Evolutionary conservation across 2,329 filamentous ascomycete genomes (phyloP).

Genomic region (Fusarium kyushuense): DNA sequence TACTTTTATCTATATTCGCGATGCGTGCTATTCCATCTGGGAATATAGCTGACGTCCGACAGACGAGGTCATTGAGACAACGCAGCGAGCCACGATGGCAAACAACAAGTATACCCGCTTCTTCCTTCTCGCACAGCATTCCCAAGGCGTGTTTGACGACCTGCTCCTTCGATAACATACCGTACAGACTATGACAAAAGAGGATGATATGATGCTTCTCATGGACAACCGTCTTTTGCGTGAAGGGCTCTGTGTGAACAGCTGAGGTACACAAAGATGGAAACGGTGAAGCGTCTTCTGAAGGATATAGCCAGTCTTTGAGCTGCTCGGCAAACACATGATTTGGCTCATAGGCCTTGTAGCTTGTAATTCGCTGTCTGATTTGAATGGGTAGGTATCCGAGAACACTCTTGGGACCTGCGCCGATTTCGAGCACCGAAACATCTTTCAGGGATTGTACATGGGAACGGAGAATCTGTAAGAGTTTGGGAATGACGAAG

Average conservation of each 20-base stretch:
- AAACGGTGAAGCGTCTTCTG: conserved; percentile 52
- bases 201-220: conserved; percentile 66
- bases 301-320: conserved; percentile 56
- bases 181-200: conserved; percentile 75
- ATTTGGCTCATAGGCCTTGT: conserved; percentile 68
- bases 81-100: conserved; percentile 65
- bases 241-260: conserved; percentile 54
- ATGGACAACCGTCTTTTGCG: conserved; percentile 45
- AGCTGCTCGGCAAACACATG: conserved; percentile 58
- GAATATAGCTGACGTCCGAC: conserved; percentile 60
- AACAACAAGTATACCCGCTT: conserved; percentile 61
- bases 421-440: conserved; percentile 70
- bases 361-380: conserved; percentile 60
- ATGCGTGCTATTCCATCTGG: conserved; percentile 60
- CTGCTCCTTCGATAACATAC: conserved; percentile 62
- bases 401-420: conserved; percentile 67
- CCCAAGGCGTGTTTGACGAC: conserved; percentile 61
- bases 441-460: conserved; percentile 56
- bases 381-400: conserved; percentile 58
- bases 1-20: conserved; percentile 56
- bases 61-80: conserved; percentile 62
- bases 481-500: conserved; percentile 66
- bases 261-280: conserved; percentile 56
- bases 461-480: conserved; percentile 56
- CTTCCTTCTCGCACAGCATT: conserved; percentile 58